Evolutionary conservation across 2,329 filamentous ascomycete species (phyloP), one percentile per base, ranked within the genome.

Genomic region (Ceratocystis cacaofunesta): DNA sequence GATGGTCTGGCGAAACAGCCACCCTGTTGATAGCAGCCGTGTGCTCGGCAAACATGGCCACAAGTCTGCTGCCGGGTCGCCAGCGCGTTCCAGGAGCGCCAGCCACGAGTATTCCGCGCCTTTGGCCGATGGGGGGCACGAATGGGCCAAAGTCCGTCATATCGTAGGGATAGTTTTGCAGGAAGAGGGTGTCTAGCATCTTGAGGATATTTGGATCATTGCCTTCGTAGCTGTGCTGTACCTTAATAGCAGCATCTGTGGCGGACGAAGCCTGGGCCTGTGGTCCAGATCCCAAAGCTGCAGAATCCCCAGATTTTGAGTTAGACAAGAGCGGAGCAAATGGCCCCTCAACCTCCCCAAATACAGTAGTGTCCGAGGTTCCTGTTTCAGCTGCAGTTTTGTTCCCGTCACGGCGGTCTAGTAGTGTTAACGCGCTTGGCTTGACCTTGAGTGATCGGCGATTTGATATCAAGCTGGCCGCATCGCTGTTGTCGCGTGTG

Each of bases 41-140:
- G 72, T 99, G 94, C 73, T 99, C 94, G 1, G 89, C 85, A 71
- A 97, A 91, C 0, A 90, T 90, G 1, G 92, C 90, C 22, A 97
- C 87, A 7, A 97, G 80, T 63, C 85, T 86, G 1, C 94, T 92
- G 65, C 86, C 84, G 0, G 94, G 94, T 69, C 85, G 86, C 94
- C 94, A 99, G 22, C 61, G 63, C 1, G 60, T 63, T 4, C 66
- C 66, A 2, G 84, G 81, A 3, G 60, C 41, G 84, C 43, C 86
- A 73, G 5, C 73, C 74, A 68, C 55, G 1, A 58, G n/a, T 19
- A 61, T 63, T 10, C 64, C 61, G 62, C 70, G 71, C 67, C 41
- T 75, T 67, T 80, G 82, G 30, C 81, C 78, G 43, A 78, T 80
- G 63, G 78, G 79, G 63, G 70, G 75, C 1, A 76, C 74, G 70